Evolutionary conservation across 176 grass and related monocot species (phyloP).

Genomic region (Aegilops tauschii): DNA sequence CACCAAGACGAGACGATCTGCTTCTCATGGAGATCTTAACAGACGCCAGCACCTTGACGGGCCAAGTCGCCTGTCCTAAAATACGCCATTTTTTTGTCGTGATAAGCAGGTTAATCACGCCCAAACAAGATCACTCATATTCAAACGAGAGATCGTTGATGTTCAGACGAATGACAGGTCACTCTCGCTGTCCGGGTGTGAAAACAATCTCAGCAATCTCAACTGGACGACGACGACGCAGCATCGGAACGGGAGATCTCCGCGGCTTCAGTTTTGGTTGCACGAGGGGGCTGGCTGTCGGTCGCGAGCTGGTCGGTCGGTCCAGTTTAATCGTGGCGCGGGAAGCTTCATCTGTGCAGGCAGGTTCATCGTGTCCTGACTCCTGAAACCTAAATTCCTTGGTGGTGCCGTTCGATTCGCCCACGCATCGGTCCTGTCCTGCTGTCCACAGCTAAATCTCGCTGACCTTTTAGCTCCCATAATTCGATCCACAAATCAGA

Average conservation of each 20-base stretch:
- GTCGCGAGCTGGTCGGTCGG: conserved; percentile 7
- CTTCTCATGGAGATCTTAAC: conserved; percentile 26
- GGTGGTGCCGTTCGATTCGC: neutral
- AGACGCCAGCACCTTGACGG: neutral
- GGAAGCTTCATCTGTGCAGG: conserved; percentile 22
- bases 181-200: conserved; percentile 25
- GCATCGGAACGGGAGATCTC: conserved; percentile 30
- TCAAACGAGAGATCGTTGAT: conserved; percentile 18
- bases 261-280: conserved; percentile 18
- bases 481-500: neutral
- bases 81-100: neutral
- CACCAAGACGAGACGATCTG: conserved; percentile 21
- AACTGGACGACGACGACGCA: neutral
- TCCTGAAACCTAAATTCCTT: neutral
- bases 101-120: conserved; percentile 15
- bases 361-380: conserved; percentile 9
- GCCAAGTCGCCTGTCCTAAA: neutral
- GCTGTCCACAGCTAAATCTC: conserved; percentile 22
- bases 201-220: conserved; percentile 11
- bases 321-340: neutral
- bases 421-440: conserved; percentile 14
- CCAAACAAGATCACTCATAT: conserved; percentile 1
- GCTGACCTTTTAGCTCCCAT: neutral
- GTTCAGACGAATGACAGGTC: conserved; percentile 15
- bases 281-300: conserved; percentile 43